phyloP scores from a whole-genome alignment of 345 rosid genomes.

The Zanthoxylum bungeanum region DNA sequence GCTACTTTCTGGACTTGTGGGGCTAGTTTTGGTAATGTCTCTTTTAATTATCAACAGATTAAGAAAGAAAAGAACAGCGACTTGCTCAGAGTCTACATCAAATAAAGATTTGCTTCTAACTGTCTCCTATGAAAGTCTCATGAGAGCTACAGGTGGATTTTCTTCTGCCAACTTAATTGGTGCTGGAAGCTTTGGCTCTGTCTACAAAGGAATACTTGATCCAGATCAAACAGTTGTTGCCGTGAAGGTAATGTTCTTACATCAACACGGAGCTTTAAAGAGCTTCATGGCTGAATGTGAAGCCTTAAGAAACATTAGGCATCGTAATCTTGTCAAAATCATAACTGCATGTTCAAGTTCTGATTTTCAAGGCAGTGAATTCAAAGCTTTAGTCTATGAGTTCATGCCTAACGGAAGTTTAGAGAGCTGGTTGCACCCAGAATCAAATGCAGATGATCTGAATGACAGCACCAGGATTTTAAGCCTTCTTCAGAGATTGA shows the following conservation, averaged over 20 bases:
- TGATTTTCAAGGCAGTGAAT: slow-evolving; percentile 4
- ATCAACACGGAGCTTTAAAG: slow-evolving; percentile 3
- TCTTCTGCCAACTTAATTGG: slow-evolving; percentile 29
- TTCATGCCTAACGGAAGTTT: slow-evolving; percentile 11
- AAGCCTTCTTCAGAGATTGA: slow-evolving; percentile 9
- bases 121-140: slow-evolving; percentile 22
- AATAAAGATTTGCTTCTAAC: neutral
- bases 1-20: neutral
- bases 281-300: slow-evolving; percentile 17
- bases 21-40: neutral
- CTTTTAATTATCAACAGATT: slow-evolving; percentile 2
- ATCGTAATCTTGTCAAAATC: slow-evolving; percentile 9
- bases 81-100: neutral
- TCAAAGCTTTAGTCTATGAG: slow-evolving; percentile 14
- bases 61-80: neutral
- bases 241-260: slow-evolving; percentile 16
- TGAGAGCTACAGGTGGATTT: slow-evolving; percentile 30
- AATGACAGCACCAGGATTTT: neutral
- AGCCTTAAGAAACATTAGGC: slow-evolving; percentile 11
- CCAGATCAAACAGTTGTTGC: neutral
- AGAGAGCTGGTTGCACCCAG: slow-evolving; percentile 10
- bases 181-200: slow-evolving; percentile 30
- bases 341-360: slow-evolving; percentile 3
- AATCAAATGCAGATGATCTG: neutral
- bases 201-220: slow-evolving; percentile 26